Evolutionary conservation across 1,139 yeast species (phyloP), one percentile per base, ranked within the genome.

Genomic region (Kodamaea suecica): DNA sequence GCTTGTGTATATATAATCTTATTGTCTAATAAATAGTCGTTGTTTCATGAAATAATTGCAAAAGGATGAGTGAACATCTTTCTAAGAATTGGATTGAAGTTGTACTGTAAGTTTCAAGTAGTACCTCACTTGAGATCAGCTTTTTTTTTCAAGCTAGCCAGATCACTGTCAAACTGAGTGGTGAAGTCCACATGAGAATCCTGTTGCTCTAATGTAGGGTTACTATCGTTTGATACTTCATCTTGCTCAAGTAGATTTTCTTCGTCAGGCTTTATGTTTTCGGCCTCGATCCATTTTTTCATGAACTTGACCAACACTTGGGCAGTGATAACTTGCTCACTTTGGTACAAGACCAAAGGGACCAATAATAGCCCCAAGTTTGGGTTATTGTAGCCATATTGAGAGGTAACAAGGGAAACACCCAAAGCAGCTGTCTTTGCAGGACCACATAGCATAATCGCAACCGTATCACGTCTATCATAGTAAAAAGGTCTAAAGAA

Each of bases 381-480:
- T 5, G 72, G 70, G 44, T 75, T 75, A 32, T 70, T 50, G 4
- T 77, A 60, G 6, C 95, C 94, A 54, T 85, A 87, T 56, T 87
- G 95, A 0, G 95, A 76, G 1, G 87, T 68, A 7, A 84, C 69
- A 37, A 87, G 66, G 1, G 95, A 84, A 1, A 87, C 95, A 30
- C 96, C 96, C 35, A 87, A 66, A 0, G 95, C 95, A 0, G 95
- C 95, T 0, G 95, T 86, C 55, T 87, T 87, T 3, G 96, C 95
- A 2, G 95, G 94, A 5, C 95, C 95, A 58, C 95, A 86, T 38
- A 86, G 72, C 81, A 87, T 73, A 31, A 87, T 71, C 4, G 92
- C 74, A 21, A 85, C 85, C 0, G 95, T 78, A 51, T 87, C 95
- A 37, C 64, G 60, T 46, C 81, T 74, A 45, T 70, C 67, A 57